Evolutionary conservation across 75 land plant genomes (phyloP).

Genomic region (Picea glauca): DNA sequence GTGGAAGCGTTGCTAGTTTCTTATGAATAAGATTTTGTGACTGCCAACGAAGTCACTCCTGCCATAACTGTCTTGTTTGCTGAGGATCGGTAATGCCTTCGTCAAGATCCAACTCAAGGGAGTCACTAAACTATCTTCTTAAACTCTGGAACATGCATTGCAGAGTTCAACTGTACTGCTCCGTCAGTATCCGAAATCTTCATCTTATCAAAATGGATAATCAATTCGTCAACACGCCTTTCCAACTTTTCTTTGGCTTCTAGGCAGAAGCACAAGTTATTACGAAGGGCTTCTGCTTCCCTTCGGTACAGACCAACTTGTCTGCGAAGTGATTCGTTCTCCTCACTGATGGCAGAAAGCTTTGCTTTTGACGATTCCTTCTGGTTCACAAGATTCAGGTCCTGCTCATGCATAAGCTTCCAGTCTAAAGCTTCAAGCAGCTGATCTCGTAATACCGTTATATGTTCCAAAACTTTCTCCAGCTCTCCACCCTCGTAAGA

Average conservation of each 20-base stretch:
- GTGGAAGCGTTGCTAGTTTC: too few species aligned
- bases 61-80: too few species aligned
- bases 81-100: too few species aligned
- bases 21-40: too few species aligned
- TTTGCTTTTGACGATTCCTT: too few species aligned
- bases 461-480: too few species aligned
- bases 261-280: slow-evolving; percentile 35
- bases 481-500: too few species aligned
- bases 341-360: too few species aligned
- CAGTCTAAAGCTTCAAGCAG: slow-evolving; percentile 77
- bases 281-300: slow-evolving; percentile 44
- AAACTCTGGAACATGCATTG: neutral
- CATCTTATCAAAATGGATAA: slow-evolving; percentile 25
- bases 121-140: too few species aligned
- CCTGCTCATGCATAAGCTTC: slow-evolving; percentile 77
- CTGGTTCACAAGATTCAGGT: neutral
- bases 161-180: slow-evolving; percentile 1
- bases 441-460: slow-evolving; percentile 24
- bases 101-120: too few species aligned
- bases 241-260: slow-evolving; percentile 56
- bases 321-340: too few species aligned
- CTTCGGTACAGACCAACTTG: slow-evolving; percentile 60
- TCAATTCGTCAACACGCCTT: slow-evolving; percentile 51
- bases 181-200: neutral
- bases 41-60: too few species aligned